These are phyloP conservation scores for Pseudonitzschia multistriata DNA, from an alignment of 108 stramenopile genomes.

Conservation along the genomic window DNA sequence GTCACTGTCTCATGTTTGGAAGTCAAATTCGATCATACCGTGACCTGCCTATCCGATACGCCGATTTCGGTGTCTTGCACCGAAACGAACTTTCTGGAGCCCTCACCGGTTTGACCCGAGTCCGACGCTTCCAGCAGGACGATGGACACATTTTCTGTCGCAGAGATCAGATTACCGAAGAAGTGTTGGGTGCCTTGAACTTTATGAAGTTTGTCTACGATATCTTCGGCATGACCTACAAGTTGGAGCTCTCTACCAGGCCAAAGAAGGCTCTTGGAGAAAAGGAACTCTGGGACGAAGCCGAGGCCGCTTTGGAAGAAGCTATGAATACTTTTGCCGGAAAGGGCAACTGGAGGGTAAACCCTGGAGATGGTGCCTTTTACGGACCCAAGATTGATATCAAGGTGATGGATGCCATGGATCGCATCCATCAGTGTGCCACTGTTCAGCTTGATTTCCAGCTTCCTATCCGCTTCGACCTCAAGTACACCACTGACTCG, in stretches of 20 bases:
- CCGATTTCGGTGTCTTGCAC: constrained; percentile 99
- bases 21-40: constrained; percentile 90
- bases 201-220: constrained; percentile 98
- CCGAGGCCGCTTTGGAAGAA: constrained; percentile 85
- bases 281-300: constrained; percentile 90
- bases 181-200: constrained; percentile 91
- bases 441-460: constrained; percentile 99
- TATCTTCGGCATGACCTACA: constrained; percentile 98
- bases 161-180: constrained; percentile 94
- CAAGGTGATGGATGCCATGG: constrained; percentile 99
- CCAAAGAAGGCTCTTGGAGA: constrained; percentile 99
- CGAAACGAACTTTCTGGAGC: constrained; percentile 97
- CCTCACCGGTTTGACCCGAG: constrained; percentile 97
- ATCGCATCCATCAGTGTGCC: constrained; percentile 99
- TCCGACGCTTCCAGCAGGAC: constrained; percentile 99
- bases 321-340: constrained; percentile 96
- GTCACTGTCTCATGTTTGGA: constrained; percentile 95
- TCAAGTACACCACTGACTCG: constrained; percentile 85
- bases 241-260: constrained; percentile 96
- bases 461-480: constrained; percentile 97
- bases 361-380: constrained; percentile 99
- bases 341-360: constrained; percentile 92
- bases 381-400: constrained; percentile 99
- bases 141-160: constrained; percentile 98
- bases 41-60: constrained; percentile 95